These are phyloP conservation scores for Penicillium simplicissimum DNA, from an alignment of 495 filamentous ascomycete genomes.

Conservation along the genomic window DNA sequence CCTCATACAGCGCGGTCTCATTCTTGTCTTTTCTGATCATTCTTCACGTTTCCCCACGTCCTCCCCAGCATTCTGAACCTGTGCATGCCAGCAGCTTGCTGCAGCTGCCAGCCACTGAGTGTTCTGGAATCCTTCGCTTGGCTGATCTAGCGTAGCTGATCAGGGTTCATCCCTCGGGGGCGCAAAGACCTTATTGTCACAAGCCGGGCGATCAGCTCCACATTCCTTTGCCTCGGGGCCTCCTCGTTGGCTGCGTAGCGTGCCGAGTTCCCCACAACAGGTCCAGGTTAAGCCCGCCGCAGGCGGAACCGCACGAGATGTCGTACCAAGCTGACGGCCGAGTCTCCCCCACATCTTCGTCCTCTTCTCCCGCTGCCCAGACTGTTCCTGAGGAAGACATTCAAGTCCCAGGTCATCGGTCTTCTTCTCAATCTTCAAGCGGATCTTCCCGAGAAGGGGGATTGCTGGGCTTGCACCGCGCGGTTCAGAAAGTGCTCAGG, in stretches of 20 bases:
- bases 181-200: constrained; percentile 17
- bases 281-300: constrained; percentile 26
- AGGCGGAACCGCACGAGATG: constrained; percentile 34
- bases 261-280: constrained; percentile 30
- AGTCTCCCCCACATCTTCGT: constrained; percentile 52
- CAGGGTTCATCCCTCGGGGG: constrained; percentile 5
- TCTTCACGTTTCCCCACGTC: constrained; percentile 1
- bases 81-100: neutral
- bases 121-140: constrained; percentile 9
- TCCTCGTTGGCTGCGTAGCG: constrained; percentile 22
- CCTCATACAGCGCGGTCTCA: neutral
- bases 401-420: constrained; percentile 3
- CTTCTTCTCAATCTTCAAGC: neutral
- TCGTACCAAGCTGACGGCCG: constrained; percentile 26
- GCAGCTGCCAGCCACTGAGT: neutral
- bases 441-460: neutral
- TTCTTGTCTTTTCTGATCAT: neutral
- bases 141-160: constrained; percentile 11
- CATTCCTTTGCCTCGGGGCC: constrained; percentile 18
- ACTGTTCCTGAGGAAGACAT: constrained; percentile 55
- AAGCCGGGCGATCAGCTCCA: constrained; percentile 29
- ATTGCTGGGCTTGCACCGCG: constrained; percentile 16
- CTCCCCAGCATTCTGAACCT: neutral
- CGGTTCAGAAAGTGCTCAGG: constrained; percentile 21
- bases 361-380: constrained; percentile 36